Base-by-base conservation (phyloP, 1,284 basidiomycete species). In the Mycena sp. region DNA sequence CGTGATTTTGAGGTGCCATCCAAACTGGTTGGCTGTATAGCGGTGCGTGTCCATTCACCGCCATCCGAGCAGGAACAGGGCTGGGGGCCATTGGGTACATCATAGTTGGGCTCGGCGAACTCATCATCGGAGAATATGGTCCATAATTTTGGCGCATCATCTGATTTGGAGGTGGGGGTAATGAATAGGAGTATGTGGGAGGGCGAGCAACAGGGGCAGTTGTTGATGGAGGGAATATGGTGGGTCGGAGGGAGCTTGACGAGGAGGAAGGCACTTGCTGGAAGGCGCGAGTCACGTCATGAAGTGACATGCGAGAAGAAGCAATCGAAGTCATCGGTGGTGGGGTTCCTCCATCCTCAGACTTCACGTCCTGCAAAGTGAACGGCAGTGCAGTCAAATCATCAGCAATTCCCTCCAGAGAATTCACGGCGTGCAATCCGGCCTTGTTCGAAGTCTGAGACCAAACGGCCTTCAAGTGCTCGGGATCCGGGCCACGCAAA, bases 401-500 rank as follows among this genome's bases (percentile, higher is more conserved):
- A 71, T 94, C 92, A 21, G 86, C 87, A 56, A 94, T 92, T 17
- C 86, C 87, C 71, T 92, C 86, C 64, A 94, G 76, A 0, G 92
- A 94, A 73, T 94, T 94, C n/a, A 90, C 81, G 10, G 85, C 79
- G 46, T 87, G 85, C 16, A 85, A 73, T 53, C 83, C 83, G 12
- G 86, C 80, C 72, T 90, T 88, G 69, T 88, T 86, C 2, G 91
- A 83, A 10, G 87, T 82, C 71, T 91, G 88, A n/a, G 90, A 90
- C 92, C 92, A 94, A 11, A 94, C 86, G 30, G 91, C 89, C 74
- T 91, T 93, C 56, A 94, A 78, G 69, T 90, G 90, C 69, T 93
- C 92, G 19, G 89, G 88, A 74, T 92, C 91, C 17, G 90, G 81
- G 82, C 61, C 89, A 80, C 54, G 86, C 82, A 23, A 87, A 6